Evolutionary conservation across 2,329 filamentous ascomycete species (phyloP).

Genomic region (Aspergillus candidus): DNA sequence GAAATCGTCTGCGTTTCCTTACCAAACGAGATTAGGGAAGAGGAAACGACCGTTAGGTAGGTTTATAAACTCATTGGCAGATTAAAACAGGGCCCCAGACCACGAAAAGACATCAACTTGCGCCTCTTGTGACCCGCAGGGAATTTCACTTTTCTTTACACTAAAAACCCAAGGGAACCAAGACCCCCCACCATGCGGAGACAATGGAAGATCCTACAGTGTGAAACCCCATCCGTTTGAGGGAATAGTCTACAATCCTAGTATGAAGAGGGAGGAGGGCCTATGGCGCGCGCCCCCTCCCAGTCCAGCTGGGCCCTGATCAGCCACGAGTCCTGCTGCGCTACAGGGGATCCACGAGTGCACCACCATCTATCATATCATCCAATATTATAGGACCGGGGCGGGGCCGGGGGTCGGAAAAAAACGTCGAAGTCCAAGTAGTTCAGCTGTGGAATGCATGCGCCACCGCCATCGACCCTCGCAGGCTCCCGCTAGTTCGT

Average conservation of each 20-base stretch:
- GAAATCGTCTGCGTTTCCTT: too few relatives aligned
- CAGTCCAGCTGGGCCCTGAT: constrained; percentile 19
- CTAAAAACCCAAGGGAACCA: too few relatives aligned
- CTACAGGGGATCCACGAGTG: constrained; percentile 10
- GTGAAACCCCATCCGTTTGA: too few relatives aligned
- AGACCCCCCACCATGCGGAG: too few relatives aligned
- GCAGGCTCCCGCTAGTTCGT: constrained; percentile 15
- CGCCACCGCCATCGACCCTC: constrained; percentile 16
- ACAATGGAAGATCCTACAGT: too few relatives aligned
- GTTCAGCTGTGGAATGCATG: constrained; percentile 19
- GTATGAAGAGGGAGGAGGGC: constrained; percentile 5
- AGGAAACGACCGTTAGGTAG: too few relatives aligned
- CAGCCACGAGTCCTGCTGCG: constrained; percentile 20
- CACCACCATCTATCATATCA: constrained; percentile 2
- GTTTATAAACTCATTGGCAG: too few relatives aligned
- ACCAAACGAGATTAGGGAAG: too few relatives aligned
- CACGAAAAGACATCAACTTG: too few relatives aligned
- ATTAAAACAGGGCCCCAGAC: too few relatives aligned
- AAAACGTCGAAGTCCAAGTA: constrained; percentile 12
- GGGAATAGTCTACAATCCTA: constrained; percentile 1
- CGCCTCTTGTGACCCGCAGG: too few relatives aligned
- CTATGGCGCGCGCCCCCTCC: constrained; percentile 6
- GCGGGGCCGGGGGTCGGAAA: constrained; percentile 10
- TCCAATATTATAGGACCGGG: constrained; percentile 8
- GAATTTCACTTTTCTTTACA: too few relatives aligned